These are phyloP conservation scores for Plectosphaerella cucumerina DNA, from an alignment of 2,329 filamentous ascomycete species.

Conservation along the genomic window DNA sequence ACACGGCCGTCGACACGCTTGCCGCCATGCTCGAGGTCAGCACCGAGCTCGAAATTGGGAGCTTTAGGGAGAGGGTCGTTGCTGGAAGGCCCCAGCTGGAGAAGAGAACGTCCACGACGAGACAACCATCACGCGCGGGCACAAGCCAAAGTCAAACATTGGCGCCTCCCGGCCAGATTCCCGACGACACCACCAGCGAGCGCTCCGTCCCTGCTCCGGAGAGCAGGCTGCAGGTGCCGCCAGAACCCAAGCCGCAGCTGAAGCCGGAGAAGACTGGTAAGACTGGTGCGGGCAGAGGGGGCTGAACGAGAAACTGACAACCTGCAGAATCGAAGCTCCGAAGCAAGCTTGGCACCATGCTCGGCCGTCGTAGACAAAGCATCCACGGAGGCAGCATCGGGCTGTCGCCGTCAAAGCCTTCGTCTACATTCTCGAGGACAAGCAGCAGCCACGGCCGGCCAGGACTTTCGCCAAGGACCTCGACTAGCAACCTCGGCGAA, in stretches of 20 bases:
- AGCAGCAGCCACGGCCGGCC: constrained; percentile 44
- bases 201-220: constrained; percentile 28
- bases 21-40: constrained; percentile 81
- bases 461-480: constrained; percentile 51
- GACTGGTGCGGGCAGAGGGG: background rate
- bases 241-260: constrained; percentile 29
- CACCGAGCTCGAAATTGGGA: constrained; percentile 73
- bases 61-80: constrained; percentile 13
- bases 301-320: constrained; percentile 6
- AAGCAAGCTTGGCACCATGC: constrained; percentile 65
- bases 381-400: constrained; percentile 58
- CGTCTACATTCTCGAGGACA: constrained; percentile 52
- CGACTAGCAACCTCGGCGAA: constrained; percentile 55
- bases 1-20: constrained; percentile 73
- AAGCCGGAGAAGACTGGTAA: constrained; percentile 14
- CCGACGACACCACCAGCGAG: constrained; percentile 38
- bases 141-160: constrained; percentile 19
- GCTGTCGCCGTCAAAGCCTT: constrained; percentile 47
- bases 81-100: constrained; percentile 25
- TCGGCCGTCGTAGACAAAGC: constrained; percentile 62
- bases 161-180: constrained; percentile 18
- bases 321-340: constrained; percentile 51
- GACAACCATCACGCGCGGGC: constrained; percentile 35
- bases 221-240: constrained; percentile 22
- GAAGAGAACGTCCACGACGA: constrained; percentile 32